phyloP scores from a whole-genome alignment of 176 grass and related monocot genomes.

The Oryza rufipogon region DNA sequence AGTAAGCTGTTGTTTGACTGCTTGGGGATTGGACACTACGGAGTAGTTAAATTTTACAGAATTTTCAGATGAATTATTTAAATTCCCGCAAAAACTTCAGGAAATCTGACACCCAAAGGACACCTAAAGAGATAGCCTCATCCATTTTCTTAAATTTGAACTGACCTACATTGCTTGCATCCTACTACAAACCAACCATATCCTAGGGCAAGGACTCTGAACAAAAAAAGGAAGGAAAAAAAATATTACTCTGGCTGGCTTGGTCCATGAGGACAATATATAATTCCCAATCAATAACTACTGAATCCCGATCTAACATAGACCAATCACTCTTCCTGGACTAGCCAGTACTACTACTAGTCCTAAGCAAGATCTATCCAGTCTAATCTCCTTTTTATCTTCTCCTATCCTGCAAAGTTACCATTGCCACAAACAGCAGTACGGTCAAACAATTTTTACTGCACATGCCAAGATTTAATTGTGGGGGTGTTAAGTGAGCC shows the following conservation, averaged over 20 bases:
- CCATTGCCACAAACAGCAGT: conserved; percentile 21
- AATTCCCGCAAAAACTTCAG: no score
- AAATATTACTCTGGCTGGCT: neutral
- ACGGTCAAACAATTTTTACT: conserved; percentile 34
- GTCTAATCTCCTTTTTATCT: neutral
- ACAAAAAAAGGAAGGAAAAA: neutral
- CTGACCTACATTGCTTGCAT: conserved; percentile 40
- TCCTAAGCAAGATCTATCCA: conserved; percentile 33
- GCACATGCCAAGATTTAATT: conserved; percentile 27
- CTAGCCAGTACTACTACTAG: neutral
- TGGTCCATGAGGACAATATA: conserved; percentile 31
- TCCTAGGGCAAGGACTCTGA: conserved; percentile 31
- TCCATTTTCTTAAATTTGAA: neutral
- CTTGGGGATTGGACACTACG: no score
- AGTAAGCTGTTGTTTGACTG: no score
- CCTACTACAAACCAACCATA: conserved; percentile 32
- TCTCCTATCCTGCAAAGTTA: neutral
- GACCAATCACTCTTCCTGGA: conserved; percentile 39
- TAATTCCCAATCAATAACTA: conserved; percentile 10
- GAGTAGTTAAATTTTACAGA: no score
- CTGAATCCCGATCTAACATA: conserved; percentile 42
- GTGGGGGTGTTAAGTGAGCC: neutral
- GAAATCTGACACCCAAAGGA: no score
- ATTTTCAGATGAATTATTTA: no score
- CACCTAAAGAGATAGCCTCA: no score